Evolutionary conservation across 2,329 filamentous ascomycete genomes (phyloP).

Genomic region (Ophiostoma tasmaniense): DNA sequence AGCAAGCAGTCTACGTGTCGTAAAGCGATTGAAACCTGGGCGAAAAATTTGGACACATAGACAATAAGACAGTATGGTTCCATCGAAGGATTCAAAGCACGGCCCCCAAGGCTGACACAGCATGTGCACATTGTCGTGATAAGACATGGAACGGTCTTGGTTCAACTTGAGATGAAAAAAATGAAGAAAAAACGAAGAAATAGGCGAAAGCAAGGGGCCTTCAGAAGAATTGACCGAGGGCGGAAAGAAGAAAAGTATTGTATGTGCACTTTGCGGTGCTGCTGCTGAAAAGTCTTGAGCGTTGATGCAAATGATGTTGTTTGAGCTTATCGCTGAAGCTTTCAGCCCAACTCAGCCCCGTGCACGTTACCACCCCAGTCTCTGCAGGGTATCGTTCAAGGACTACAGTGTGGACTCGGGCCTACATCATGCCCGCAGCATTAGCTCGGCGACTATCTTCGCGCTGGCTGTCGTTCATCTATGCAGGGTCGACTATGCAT

Average conservation of each 20-base stretch:
- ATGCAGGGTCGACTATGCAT: neutral
- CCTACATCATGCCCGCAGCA: neutral
- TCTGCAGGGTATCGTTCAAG: neutral
- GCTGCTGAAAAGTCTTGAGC: neutral
- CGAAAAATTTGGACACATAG: neutral
- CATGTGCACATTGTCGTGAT: neutral
- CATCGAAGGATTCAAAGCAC: neutral
- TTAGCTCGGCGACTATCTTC: neutral
- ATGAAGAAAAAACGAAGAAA: too few relatives aligned
- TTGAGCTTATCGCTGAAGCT: neutral
- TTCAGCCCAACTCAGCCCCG: neutral
- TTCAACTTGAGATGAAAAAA: neutral
- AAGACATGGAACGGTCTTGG: neutral
- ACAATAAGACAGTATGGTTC: too few relatives aligned
- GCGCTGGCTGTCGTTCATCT: neutral
- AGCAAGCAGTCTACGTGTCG: neutral
- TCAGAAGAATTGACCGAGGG: neutral
- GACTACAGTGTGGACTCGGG: neutral
- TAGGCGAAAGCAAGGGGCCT: neutral
- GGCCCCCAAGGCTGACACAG: neutral
- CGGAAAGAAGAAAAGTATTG: neutral
- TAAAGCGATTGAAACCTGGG: neutral
- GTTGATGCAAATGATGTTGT: neutral
- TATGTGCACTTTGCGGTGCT: neutral
- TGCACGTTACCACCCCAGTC: neutral